Evolutionary conservation across 2,329 filamentous ascomycete species (phyloP).

Genomic region (Truncatella angustata): DNA sequence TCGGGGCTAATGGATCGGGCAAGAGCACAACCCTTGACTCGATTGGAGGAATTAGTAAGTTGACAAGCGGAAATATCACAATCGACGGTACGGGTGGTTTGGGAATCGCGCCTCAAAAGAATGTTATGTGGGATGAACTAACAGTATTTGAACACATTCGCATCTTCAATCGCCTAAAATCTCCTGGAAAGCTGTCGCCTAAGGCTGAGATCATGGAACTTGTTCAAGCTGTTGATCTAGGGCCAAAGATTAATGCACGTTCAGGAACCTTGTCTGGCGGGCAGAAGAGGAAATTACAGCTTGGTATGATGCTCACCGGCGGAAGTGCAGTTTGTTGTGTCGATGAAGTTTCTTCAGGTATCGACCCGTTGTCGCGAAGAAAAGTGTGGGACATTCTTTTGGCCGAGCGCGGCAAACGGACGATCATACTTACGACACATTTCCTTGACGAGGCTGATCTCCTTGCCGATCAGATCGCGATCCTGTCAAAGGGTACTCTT

Average conservation of each 20-base stretch:
- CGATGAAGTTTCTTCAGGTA: constrained; percentile 85
- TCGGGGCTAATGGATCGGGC: constrained; percentile 87
- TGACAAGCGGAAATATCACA: constrained; percentile 73
- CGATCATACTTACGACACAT: constrained; percentile 86
- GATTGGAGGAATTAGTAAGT: constrained; percentile 76
- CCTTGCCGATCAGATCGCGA: constrained; percentile 83
- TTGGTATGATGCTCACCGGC: constrained; percentile 94
- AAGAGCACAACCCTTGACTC: constrained; percentile 89
- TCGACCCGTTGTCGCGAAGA: constrained; percentile 80
- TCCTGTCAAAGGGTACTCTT: constrained; percentile 80
- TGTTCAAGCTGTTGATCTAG: constrained; percentile 70
- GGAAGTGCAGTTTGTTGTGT: constrained; percentile 86
- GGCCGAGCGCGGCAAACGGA: constrained; percentile 76
- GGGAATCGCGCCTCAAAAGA: constrained; percentile 88
- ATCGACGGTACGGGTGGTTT: constrained; percentile 77
- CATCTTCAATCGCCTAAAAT: constrained; percentile 83
- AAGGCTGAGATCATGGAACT: constrained; percentile 61
- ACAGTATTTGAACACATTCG: constrained; percentile 81
- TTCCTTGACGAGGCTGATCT: constrained; percentile 93
- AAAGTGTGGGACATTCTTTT: constrained; percentile 95
- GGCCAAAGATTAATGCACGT: constrained; percentile 67
- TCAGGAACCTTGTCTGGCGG: constrained; percentile 83
- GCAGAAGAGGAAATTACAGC: constrained; percentile 87
- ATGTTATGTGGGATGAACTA: constrained; percentile 87
- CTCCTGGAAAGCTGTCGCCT: constrained; percentile 52